Evolutionary conservation across 768 basidiomycete species (phyloP).

Genomic region (Naganishia vishniacii): DNA sequence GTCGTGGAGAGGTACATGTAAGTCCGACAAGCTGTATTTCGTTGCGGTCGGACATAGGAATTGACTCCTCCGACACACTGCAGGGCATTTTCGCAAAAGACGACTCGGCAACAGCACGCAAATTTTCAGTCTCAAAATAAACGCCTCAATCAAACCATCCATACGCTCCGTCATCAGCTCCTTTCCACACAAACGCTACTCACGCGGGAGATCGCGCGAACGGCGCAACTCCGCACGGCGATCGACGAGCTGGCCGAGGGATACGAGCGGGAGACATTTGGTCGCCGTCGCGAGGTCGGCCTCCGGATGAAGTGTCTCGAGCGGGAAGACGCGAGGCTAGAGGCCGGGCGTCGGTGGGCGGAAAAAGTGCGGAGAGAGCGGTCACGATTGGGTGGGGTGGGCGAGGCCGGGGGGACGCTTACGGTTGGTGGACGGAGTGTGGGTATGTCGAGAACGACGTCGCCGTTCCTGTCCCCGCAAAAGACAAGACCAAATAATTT

Average conservation of each 20-base stretch:
- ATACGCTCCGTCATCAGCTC: constrained; percentile 38
- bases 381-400: constrained; percentile 19
- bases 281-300: constrained; percentile 45
- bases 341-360: constrained; percentile 40
- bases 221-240: constrained; percentile 31
- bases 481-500: constrained; percentile 5
- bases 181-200: constrained; percentile 31
- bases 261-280: constrained; percentile 42
- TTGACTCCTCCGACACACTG: background rate
- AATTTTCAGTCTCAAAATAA: constrained; percentile 42
- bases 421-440: constrained; percentile 20
- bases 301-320: constrained; percentile 40
- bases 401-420: constrained; percentile 14
- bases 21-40: background rate
- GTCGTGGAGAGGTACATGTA: constrained; percentile 50
- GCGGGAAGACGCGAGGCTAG: constrained; percentile 36
- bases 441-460: background rate
- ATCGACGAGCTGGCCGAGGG: constrained; percentile 45
- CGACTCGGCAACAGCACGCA: constrained; percentile 42
- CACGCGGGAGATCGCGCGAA: constrained; percentile 30
- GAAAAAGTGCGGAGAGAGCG: constrained; percentile 35
- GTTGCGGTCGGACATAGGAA: no score
- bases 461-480: constrained; percentile 10
- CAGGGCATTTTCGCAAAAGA: constrained; percentile 48
- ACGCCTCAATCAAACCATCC: constrained; percentile 40